These are phyloP conservation scores for Geotrichum europaeum DNA, from an alignment of 1,139 yeast species.

Conservation along the genomic window DNA sequence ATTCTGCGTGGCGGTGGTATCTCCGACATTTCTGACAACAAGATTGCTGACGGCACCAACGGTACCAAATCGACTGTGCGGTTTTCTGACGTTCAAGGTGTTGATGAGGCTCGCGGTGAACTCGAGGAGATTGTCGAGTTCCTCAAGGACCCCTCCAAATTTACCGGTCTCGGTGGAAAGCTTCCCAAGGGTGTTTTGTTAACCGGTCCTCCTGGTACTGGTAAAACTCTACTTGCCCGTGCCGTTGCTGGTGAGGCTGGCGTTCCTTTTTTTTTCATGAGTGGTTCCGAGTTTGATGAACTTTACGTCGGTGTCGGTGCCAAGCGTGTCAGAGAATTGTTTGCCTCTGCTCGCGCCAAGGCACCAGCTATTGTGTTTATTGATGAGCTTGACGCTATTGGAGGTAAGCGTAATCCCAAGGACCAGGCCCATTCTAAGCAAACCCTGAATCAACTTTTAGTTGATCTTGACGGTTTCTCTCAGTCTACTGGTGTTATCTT, in stretches of 20 bases:
- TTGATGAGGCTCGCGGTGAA: conserved; percentile 97
- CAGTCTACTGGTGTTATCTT: conserved; percentile 90
- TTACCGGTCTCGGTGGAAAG: conserved; percentile 95
- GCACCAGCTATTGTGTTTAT: conserved; percentile 96
- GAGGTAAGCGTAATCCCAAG: conserved; percentile 94
- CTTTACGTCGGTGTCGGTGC: conserved; percentile 99
- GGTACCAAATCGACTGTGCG: conserved; percentile 87
- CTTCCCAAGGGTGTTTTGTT: conserved; percentile 93
- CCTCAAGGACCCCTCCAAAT: conserved; percentile 89
- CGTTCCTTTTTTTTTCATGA: conserved; percentile 96
- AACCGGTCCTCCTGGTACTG: conserved; percentile 99
- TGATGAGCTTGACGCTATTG: conserved; percentile 97
- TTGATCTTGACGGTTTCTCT: conserved; percentile 93
- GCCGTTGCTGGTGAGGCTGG: conserved; percentile 99
- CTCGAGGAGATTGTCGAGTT: conserved; percentile 95
- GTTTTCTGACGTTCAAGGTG: conserved; percentile 93
- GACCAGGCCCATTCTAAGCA: conserved; percentile 98
- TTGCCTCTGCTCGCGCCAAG: conserved; percentile 85
- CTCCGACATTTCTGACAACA: conserved; percentile 14
- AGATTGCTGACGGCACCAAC: conserved; percentile 33
- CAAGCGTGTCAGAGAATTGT: conserved; percentile 89
- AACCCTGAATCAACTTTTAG: conserved; percentile 89
- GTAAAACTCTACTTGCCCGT: conserved; percentile 92
- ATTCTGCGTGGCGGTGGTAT: conserved; percentile 57
- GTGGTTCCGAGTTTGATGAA: conserved; percentile 97